Percentiles rank a stretch among this genome's conserved stretches.
Conservation (phyloP, 1,139 yeast genomes). For the Tardiomyces blankii region DNA sequence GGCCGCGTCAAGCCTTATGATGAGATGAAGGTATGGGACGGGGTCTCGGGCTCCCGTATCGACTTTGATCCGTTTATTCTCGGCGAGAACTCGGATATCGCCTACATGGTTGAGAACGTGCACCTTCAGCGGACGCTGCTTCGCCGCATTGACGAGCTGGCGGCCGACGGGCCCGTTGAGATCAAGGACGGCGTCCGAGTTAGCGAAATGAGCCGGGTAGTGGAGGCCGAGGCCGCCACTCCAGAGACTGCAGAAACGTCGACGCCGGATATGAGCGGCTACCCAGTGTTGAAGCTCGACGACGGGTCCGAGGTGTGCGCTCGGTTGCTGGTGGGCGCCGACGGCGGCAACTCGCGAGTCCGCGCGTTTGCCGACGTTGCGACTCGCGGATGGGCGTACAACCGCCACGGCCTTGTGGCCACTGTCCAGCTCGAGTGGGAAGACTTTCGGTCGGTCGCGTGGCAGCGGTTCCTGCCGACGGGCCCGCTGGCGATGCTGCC, state of each 20-base stretch:
- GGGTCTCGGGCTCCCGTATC: conserved; percentile 55
- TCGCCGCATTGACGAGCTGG: conserved; percentile 42
- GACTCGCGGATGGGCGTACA: conserved; percentile 87
- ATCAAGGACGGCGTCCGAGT: conserved; percentile 61
- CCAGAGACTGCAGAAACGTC: neutral
- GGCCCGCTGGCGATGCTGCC: conserved; percentile 95
- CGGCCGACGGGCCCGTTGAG: conserved; percentile 26
- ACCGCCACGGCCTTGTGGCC: conserved; percentile 85
- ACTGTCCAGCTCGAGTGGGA: conserved; percentile 66
- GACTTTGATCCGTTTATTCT: conserved; percentile 49
- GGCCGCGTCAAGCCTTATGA: conserved; percentile 74
- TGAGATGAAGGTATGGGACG: conserved; percentile 79
- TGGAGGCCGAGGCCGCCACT: conserved; percentile 14
- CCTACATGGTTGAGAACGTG: conserved; percentile 82
- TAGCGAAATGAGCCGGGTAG: conserved; percentile 20
- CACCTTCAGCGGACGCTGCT: conserved; percentile 70
- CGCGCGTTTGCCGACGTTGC: conserved; percentile 70
- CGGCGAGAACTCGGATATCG: conserved; percentile 32
- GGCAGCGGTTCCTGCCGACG: conserved; percentile 85
- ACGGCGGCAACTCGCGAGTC: conserved; percentile 93
- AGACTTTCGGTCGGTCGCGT: conserved; percentile 63
- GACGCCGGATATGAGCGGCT: conserved; percentile 31
- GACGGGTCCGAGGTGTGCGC: conserved; percentile 57
- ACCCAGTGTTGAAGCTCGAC: conserved; percentile 71
- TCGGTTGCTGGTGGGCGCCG: conserved; percentile 82